Percentiles rank a stretch among this genome's conserved stretches.
Evolutionary conservation across 495 filamentous ascomycete genomes (phyloP).

Genomic region (Parachaetomium inaequale): DNA sequence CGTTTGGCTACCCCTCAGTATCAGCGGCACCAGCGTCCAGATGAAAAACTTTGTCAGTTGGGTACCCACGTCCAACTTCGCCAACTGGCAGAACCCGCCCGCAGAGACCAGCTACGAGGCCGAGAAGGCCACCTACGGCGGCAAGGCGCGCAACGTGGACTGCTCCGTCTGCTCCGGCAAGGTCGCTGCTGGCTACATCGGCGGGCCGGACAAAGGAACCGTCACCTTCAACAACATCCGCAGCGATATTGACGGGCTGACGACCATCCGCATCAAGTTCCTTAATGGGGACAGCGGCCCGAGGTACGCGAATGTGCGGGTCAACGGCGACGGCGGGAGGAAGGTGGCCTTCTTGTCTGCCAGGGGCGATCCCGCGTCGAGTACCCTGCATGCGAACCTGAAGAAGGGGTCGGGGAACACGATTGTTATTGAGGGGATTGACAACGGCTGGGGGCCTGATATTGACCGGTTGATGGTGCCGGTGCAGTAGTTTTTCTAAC

Average conservation of each 20-base stretch:
- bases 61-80: conserved; percentile 22
- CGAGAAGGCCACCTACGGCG: conserved; percentile 38
- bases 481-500: conserved; percentile 10
- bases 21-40: conserved; percentile 52
- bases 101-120: conserved; percentile 48
- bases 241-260: conserved; percentile 44
- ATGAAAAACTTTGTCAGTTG: conserved; percentile 40
- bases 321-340: conserved; percentile 50
- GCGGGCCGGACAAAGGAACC: conserved; percentile 45
- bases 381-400: conserved; percentile 43
- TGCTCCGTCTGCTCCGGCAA: conserved; percentile 49
- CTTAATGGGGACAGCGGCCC: conserved; percentile 51
- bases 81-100: conserved; percentile 47
- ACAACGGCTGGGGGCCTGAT: conserved; percentile 52
- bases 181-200: conserved; percentile 52
- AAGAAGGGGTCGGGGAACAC: conserved; percentile 43
- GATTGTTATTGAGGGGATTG: conserved; percentile 47
- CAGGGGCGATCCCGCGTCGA: conserved; percentile 33
- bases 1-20: conserved; percentile 60
- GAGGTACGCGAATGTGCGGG: conserved; percentile 51
- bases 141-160: conserved; percentile 34
- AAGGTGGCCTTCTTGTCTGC: conserved; percentile 50
- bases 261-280: conserved; percentile 53
- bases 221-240: conserved; percentile 45
- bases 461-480: conserved; percentile 56